phyloP scores from a whole-genome alignment of 2,329 filamentous ascomycete species.

The Cladorrhinum sp. region DNA sequence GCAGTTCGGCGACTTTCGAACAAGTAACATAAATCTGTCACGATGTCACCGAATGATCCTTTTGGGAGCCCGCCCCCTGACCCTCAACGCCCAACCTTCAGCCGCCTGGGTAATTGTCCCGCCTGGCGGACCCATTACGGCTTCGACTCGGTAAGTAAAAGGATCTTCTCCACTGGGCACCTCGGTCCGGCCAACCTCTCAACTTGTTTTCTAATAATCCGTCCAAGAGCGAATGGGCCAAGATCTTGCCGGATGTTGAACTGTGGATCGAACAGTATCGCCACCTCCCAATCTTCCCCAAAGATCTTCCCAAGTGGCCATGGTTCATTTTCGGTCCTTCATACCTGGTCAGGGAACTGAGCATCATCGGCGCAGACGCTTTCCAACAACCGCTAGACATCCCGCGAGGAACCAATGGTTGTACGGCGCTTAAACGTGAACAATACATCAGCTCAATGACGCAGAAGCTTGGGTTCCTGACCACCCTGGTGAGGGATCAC shows the following conservation, averaged over 20 bases:
- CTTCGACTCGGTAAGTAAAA: background rate
- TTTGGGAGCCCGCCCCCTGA: background rate
- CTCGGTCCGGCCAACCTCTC: background rate
- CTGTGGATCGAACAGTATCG: background rate
- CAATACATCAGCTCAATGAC: no score
- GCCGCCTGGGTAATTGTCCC: background rate
- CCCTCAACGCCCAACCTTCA: background rate
- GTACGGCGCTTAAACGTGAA: no score
- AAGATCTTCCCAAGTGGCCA: slow-evolving; percentile 5
- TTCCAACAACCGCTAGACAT: background rate
- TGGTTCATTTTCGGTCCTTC: slow-evolving; percentile 11
- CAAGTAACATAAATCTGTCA: no score
- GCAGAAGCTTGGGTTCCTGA: no score
- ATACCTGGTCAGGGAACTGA: background rate
- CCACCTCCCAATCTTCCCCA: background rate
- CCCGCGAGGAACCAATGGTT: background rate
- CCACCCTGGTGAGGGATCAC: no score
- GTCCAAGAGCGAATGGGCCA: slow-evolving; percentile 1
- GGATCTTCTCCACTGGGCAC: no score
- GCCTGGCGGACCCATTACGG: background rate
- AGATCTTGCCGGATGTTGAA: background rate
- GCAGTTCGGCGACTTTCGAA: no score
- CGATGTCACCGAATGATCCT: no score
- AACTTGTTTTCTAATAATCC: background rate
- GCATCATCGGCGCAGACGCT: background rate